Conservation (phyloP, 306 rosid species). For the Quercus engelmannii region DNA sequence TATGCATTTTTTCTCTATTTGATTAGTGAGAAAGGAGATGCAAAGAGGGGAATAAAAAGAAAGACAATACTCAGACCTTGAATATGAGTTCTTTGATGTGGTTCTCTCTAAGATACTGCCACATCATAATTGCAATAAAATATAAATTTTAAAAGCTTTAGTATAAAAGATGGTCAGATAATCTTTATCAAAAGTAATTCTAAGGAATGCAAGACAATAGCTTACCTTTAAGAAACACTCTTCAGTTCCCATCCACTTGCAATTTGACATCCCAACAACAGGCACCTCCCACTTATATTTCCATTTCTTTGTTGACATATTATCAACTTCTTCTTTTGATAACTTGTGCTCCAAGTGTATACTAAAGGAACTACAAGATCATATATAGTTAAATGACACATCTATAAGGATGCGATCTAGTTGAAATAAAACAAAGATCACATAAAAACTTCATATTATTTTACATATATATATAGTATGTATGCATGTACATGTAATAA, state of each 20-base stretch:
- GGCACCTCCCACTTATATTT: slow-evolving; percentile 75
- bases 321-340: slow-evolving; percentile 62
- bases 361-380: slow-evolving; percentile 53
- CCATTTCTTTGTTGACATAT: slow-evolving; percentile 38
- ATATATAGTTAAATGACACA: not conserved
- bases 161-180: not conserved
- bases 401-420: not conserved
- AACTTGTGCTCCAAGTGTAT: slow-evolving; percentile 59
- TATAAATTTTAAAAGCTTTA: not conserved
- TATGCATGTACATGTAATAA: not conserved
- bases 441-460: not conserved
- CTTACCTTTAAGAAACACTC: slow-evolving; percentile 67
- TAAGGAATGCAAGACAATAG: slow-evolving; percentile 1
- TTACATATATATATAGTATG: no score
- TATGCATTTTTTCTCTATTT: no score
- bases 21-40: no score
- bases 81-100: no score
- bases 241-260: slow-evolving; percentile 88
- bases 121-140: not conserved
- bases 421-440: not conserved
- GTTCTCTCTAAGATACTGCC: no score
- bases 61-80: no score
- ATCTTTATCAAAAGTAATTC: not conserved
- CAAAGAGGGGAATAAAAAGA: no score
- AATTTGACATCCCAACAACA: slow-evolving; percentile 63